Conservation (phyloP, 495 filamentous ascomycete genomes). For the Sporormia fimetaria region DNA sequence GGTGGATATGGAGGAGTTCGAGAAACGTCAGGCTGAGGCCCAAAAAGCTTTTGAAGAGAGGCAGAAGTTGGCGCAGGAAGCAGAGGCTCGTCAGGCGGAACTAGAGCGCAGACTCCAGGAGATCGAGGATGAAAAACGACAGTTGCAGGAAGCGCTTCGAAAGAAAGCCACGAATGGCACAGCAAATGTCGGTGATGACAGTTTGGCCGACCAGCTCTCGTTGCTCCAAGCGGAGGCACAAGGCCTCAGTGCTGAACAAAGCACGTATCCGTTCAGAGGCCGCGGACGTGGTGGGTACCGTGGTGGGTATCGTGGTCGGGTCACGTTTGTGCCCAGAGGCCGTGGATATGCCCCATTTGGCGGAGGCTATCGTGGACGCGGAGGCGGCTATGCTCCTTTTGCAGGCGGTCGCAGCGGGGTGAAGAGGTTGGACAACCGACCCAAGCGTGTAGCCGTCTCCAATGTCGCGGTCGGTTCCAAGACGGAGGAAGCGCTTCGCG, state of each 20-base stretch:
- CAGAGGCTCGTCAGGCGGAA: too few species aligned
- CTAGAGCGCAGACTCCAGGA: conserved; percentile 58
- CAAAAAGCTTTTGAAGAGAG: conserved; percentile 67
- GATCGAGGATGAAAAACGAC: conserved; percentile 67
- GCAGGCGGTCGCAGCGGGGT: conserved; percentile 4
- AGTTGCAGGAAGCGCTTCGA: conserved; percentile 49
- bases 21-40: conserved; percentile 61
- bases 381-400: conserved; percentile 19
- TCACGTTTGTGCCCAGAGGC: conserved; percentile 15
- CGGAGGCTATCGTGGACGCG: conserved; percentile 38
- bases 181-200: conserved; percentile 8
- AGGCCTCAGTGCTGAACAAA: conserved; percentile 48
- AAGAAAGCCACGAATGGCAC: conserved; percentile 9
- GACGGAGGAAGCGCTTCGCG: conserved; percentile 72
- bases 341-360: conserved; percentile 36
- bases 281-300: conserved; percentile 21
- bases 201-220: conserved; percentile 49
- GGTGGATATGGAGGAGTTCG: conserved; percentile 71
- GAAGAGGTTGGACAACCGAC: conserved; percentile 77
- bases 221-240: conserved; percentile 76
- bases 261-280: neutral
- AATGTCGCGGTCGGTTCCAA: conserved; percentile 57
- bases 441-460: conserved; percentile 61
- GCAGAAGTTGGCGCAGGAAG: conserved; percentile 60
- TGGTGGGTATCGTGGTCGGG: conserved; percentile 38